Evolutionary conservation across 2,329 filamentous ascomycete genomes (phyloP).

Genomic region (Xylariales sp.): DNA sequence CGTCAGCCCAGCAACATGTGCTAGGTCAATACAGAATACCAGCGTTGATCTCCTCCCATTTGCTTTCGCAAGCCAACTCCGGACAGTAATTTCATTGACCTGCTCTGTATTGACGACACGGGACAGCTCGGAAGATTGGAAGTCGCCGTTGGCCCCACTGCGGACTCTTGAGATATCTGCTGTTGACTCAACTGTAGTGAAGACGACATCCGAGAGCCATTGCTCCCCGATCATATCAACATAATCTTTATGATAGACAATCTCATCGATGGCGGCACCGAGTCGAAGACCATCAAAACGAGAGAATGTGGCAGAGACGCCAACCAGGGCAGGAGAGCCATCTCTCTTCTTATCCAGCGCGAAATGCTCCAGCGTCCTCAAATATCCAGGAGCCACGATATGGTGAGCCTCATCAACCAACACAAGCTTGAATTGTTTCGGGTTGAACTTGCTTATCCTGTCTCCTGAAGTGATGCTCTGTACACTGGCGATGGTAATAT

Average conservation of each 20-base stretch:
- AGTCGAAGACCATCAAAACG: constrained; percentile 79
- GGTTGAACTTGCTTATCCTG: constrained; percentile 79
- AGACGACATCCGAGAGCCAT: constrained; percentile 87
- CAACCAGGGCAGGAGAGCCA: constrained; percentile 65
- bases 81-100: constrained; percentile 79
- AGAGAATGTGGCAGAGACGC: constrained; percentile 78
- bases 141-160: constrained; percentile 68
- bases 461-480: constrained; percentile 75
- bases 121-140: constrained; percentile 72
- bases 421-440: constrained; percentile 75
- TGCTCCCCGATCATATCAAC: constrained; percentile 69
- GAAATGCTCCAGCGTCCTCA: constrained; percentile 74
- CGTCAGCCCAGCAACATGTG: constrained; percentile 73
- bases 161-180: constrained; percentile 71
- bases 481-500: constrained; percentile 91
- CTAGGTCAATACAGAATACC: constrained; percentile 89
- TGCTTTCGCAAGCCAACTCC: constrained; percentile 79
- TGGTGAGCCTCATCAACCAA: constrained; percentile 97
- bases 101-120: constrained; percentile 74
- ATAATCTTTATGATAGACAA: constrained; percentile 84
- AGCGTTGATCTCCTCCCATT: constrained; percentile 73
- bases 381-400: constrained; percentile 80
- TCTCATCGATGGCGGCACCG: constrained; percentile 84
- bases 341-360: constrained; percentile 50
- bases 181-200: constrained; percentile 84